Evolutionary conservation across 805 yeast genomes (phyloP).

Genomic region (Wickerhamiella alocasiicola): DNA sequence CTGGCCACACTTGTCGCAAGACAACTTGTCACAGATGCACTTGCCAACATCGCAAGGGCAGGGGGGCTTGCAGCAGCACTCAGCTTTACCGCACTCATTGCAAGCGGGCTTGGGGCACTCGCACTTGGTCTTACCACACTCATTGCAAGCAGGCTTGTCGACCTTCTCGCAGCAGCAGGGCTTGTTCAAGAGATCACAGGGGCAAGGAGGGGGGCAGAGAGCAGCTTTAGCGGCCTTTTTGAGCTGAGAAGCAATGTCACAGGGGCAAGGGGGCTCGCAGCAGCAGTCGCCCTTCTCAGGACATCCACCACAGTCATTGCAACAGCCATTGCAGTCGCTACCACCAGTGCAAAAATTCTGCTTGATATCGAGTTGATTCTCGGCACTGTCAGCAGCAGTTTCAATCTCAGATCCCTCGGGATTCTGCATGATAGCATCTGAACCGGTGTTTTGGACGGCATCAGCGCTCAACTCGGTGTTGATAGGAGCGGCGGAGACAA

Average conservation of each 20-base stretch:
- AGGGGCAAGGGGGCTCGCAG: constrained; percentile 4
- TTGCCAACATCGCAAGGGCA: constrained; percentile 9
- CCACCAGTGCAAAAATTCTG: not conserved
- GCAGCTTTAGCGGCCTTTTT: constrained; percentile 4
- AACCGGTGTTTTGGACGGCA: not conserved
- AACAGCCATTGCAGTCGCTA: constrained; percentile 4
- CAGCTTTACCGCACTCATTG: not conserved
- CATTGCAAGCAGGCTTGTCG: not conserved
- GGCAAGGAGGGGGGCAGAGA: constrained; percentile 5
- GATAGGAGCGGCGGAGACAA: constrained; percentile 6
- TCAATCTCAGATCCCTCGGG: not conserved
- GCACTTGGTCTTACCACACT: constrained; percentile 5
- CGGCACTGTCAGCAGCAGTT: not conserved
- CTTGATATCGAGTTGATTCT: not conserved
- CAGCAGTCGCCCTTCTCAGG: constrained; percentile 3
- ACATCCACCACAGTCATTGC: constrained; percentile 8
- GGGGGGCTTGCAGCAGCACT: constrained; percentile 7
- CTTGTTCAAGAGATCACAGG: constrained; percentile 9
- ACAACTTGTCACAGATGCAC: constrained; percentile 4
- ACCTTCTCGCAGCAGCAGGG: constrained; percentile 8
- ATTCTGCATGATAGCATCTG: not conserved
- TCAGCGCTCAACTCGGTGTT: not conserved
- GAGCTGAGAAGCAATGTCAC: constrained; percentile 1
- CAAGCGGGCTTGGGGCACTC: constrained; percentile 5
- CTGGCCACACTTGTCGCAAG: not conserved